Conservation (phyloP, 352 stramenopile species). For the Phytophthora meadii region DNA sequence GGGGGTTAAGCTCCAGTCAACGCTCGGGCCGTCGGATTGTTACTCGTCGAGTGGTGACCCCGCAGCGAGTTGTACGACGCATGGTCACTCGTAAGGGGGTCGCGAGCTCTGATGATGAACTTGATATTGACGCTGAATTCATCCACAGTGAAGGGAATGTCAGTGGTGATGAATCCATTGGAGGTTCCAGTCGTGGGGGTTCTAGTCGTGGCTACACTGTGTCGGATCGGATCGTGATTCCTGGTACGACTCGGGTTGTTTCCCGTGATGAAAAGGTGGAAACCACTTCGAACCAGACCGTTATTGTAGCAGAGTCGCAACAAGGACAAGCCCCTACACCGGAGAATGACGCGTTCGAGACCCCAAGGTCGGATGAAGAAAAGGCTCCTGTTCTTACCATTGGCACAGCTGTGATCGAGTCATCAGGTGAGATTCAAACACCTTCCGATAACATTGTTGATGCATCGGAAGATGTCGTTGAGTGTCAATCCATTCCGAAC, state of each 20-base stretch:
- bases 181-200: constrained; percentile 12
- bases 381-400: not conserved
- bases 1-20: constrained; percentile 2
- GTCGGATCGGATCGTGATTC: constrained; percentile 18
- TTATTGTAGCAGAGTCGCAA: too few species aligned
- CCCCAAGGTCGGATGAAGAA: not conserved
- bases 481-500: too few species aligned
- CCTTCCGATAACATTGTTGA: not conserved
- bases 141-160: constrained; percentile 23
- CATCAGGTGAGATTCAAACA: not conserved
- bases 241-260: constrained; percentile 15
- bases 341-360: not conserved
- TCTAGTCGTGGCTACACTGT: constrained; percentile 2
- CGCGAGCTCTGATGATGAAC: constrained; percentile 8
- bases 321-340: too few species aligned
- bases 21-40: constrained; percentile 21
- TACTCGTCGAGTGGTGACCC: constrained; percentile 39
- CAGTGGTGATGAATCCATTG: constrained; percentile 27
- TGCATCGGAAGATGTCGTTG: not conserved
- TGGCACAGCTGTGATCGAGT: too few species aligned
- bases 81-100: constrained; percentile 26
- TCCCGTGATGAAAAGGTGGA: constrained; percentile 10
- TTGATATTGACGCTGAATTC: constrained; percentile 26
- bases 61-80: constrained; percentile 32
- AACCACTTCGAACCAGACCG: constrained; percentile 1